Percentiles rank a stretch among this genome's conserved stretches.
Evolutionary conservation across 2,329 filamentous ascomycete species (phyloP).

Genomic region (Chaetomiaceae sp.): DNA sequence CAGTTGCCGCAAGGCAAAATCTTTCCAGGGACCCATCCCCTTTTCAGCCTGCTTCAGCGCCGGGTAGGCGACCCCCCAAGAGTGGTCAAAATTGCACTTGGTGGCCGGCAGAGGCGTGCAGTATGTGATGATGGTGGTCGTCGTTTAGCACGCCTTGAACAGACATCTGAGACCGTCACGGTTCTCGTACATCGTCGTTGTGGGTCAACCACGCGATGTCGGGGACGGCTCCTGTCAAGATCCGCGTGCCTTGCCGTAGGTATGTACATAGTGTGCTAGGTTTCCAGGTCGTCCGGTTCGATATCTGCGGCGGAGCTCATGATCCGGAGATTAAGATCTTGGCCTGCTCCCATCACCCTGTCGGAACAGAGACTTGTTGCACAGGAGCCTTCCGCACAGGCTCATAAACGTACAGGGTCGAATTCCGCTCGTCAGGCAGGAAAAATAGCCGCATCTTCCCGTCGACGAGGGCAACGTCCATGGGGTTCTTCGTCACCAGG

Average conservation of each 20-base stretch:
- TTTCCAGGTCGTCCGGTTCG: too few relatives aligned
- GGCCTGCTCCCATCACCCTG: too few relatives aligned
- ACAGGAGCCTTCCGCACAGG: too few relatives aligned
- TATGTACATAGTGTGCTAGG: too few relatives aligned
- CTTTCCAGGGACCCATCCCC: neutral
- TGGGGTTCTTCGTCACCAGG: conserved; percentile 44
- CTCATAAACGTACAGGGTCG: conserved; percentile 45
- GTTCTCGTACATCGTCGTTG: neutral
- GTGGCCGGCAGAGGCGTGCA: conserved; percentile 5
- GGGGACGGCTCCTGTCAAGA: too few relatives aligned
- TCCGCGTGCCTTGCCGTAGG: too few relatives aligned
- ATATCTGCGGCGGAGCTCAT: too few relatives aligned
- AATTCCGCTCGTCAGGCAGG: conserved; percentile 43
- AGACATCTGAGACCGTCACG: neutral
- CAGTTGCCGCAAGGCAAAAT: conserved; percentile 3
- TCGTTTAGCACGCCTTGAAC: neutral
- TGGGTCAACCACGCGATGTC: neutral
- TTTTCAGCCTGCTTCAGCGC: neutral
- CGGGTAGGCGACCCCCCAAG: conserved; percentile 1
- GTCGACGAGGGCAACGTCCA: conserved; percentile 41
- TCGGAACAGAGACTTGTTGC: too few relatives aligned
- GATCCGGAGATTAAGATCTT: too few relatives aligned
- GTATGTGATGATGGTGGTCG: neutral
- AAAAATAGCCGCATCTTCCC: conserved; percentile 43
- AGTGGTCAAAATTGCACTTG: conserved; percentile 9